Percentiles rank a stretch among this genome's conserved stretches.
phyloP scores from a whole-genome alignment of 2,329 filamentous ascomycete genomes.

The Fusarium sp. region DNA sequence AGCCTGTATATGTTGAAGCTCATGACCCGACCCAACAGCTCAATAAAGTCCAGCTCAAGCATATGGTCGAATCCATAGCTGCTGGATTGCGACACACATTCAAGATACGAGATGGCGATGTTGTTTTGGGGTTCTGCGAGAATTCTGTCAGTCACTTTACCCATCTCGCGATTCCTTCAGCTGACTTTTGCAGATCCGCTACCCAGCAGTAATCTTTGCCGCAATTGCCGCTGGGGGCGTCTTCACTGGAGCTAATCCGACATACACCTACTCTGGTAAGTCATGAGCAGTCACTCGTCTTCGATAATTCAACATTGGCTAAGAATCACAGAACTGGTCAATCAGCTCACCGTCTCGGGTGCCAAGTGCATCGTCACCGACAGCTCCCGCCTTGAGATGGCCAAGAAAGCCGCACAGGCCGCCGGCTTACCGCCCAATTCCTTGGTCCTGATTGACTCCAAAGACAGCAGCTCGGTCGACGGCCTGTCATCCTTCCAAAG shows the following conservation, averaged over 20 bases:
- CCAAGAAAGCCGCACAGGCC: background rate
- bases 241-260: constrained; percentile 9
- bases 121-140: background rate
- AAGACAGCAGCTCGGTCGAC: too few relatives aligned
- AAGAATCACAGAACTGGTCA: background rate
- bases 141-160: background rate
- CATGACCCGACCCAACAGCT: background rate
- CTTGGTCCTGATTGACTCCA: background rate
- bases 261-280: background rate
- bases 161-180: accelerated
- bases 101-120: background rate
- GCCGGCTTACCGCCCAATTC: background rate
- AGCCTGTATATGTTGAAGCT: background rate
- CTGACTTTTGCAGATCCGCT: background rate
- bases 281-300: too few relatives aligned
- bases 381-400: background rate
- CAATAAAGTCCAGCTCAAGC: accelerated
- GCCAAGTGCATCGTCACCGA: constrained; percentile 16
- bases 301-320: accelerated
- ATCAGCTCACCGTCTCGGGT: background rate
- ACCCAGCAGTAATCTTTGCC: background rate
- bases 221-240: background rate
- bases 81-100: background rate
- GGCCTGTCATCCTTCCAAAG: background rate
- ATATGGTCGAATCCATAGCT: background rate